Evolutionary conservation across 2,329 filamentous ascomycete genomes (phyloP), one percentile per base, ranked within the genome.

Genomic region (Aspergillus amoenus): DNA sequence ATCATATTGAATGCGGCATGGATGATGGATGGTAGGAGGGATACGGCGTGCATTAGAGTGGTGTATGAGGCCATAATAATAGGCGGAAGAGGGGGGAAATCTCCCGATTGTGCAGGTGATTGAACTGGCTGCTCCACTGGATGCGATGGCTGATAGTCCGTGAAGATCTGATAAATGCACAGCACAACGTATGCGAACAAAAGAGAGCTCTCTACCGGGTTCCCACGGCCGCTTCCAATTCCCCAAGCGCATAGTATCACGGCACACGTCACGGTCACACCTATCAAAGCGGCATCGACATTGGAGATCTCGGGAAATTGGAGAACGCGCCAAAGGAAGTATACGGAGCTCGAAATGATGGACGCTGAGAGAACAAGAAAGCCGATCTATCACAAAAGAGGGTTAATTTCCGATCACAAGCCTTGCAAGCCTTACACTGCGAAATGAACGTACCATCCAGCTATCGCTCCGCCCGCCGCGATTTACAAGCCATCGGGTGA

Each of bases 51-150:
- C 46, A 97, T 81, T 43, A 97, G 79, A 0, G 93, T 97, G 24
- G 92, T 93, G 76, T 97, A 97, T 6, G 93, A 97, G 5, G 93
- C 94, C 93, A 97, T 97, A 73, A 99, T 93, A 63, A 97, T 92
- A 1, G 94, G 94, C 13, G 94, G 94, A 43, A 99, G 82, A n/a
- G 94, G 94, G 40, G 94, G 94, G 60, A 97, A 94, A 24, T 96
- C 93, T 59, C 78, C 70, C 5, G 74, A 69, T 58, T 95, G 89
- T 13, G 84, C 70, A 13, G 82, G 77, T 15, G 78, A 76, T 46
- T 80, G 77, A 15, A 74, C 72, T 37, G 45, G 44, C 30, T 85
- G 82, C 32, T 82, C 79, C 27, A 83, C 79, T n/a, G 83, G 86
- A 17, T 83, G 75, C 4, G 90, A 93, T 3, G 94, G 92, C 65